These are phyloP conservation scores for Misopates orontium DNA, from an alignment of 257 asterid species.

Conservation along the genomic window DNA sequence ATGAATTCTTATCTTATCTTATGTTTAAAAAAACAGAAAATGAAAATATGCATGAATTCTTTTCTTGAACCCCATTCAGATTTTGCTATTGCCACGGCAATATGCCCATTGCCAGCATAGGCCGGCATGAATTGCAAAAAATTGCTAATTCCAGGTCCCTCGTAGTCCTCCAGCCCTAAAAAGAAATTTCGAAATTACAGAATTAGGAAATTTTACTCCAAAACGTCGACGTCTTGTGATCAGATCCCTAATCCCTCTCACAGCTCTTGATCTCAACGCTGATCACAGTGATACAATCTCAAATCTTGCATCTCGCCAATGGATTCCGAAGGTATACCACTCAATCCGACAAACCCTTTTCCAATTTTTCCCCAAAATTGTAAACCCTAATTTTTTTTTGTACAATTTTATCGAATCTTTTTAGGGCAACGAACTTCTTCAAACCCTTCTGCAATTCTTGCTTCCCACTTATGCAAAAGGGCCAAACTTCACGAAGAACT, in stretches of 20 bases:
- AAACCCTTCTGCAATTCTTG: constrained; percentile 73
- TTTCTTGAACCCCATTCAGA: too few species aligned
- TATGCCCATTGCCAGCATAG: too few species aligned
- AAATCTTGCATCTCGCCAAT: constrained; percentile 34
- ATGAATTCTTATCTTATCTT: too few species aligned
- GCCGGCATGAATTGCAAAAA: too few species aligned
- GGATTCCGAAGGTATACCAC: constrained; percentile 73
- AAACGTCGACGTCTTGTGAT: constrained; percentile 31
- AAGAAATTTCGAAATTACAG: background rate
- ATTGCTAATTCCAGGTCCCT: too few species aligned
- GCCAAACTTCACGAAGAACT: constrained; percentile 91
- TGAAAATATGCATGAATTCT: too few species aligned
- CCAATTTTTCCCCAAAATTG: background rate
- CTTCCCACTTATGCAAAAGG: constrained; percentile 69
- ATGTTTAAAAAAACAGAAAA: too few species aligned
- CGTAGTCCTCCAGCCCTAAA: background rate
- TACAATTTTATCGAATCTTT: constrained; percentile 16
- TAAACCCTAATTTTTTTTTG: background rate
- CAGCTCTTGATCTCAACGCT: constrained; percentile 36
- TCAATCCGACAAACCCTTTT: background rate
- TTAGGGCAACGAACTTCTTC: constrained; percentile 78
- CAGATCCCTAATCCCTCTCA: constrained; percentile 4
- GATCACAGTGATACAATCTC: constrained; percentile 18
- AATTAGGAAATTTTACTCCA: background rate
- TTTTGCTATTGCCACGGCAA: too few species aligned